phyloP scores from a whole-genome alignment of 805 yeast species.

The Lipomyces starkeyi region DNA sequence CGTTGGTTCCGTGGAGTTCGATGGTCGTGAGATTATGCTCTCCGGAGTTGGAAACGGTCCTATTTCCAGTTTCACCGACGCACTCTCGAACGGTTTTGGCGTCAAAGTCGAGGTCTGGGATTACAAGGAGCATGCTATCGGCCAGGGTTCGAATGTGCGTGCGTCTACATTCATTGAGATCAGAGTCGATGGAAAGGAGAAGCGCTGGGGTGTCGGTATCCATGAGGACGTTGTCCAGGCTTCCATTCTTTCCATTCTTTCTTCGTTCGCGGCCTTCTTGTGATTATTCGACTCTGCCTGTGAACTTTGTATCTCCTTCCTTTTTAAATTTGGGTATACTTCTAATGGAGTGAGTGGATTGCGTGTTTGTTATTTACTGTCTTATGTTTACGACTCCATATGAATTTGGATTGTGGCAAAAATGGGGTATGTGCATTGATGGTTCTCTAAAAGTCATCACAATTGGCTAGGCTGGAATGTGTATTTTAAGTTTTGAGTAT shows the following conservation, averaged over 20 bases:
- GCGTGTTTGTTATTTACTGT: not conserved
- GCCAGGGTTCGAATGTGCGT: constrained; percentile 68
- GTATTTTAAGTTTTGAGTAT: not conserved
- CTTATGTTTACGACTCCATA: not conserved
- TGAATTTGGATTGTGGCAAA: not conserved
- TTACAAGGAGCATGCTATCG: constrained; percentile 82
- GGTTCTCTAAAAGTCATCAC: not conserved
- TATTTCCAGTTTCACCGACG: constrained; percentile 73
- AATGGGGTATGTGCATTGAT: not conserved
- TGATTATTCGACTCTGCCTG: constrained; percentile 2
- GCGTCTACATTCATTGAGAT: constrained; percentile 81
- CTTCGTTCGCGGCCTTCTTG: constrained; percentile 41
- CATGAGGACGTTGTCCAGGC: constrained; percentile 90
- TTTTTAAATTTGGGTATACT: not conserved
- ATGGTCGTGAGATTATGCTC: constrained; percentile 51
- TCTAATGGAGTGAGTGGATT: not conserved
- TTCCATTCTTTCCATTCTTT: constrained; percentile 60
- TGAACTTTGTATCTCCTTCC: not conserved
- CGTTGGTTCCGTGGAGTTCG: constrained; percentile 56
- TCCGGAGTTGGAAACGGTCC: constrained; percentile 82
- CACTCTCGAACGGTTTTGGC: constrained; percentile 57
- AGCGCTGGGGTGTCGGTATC: constrained; percentile 89
- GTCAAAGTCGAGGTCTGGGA: constrained; percentile 64
- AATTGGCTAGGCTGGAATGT: not conserved
- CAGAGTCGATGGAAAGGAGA: constrained; percentile 50